Evolutionary conservation across 23 red algal species (phyloP), one percentile per base, ranked within the genome.

Genomic region (Gracilariopsis chorda): DNA sequence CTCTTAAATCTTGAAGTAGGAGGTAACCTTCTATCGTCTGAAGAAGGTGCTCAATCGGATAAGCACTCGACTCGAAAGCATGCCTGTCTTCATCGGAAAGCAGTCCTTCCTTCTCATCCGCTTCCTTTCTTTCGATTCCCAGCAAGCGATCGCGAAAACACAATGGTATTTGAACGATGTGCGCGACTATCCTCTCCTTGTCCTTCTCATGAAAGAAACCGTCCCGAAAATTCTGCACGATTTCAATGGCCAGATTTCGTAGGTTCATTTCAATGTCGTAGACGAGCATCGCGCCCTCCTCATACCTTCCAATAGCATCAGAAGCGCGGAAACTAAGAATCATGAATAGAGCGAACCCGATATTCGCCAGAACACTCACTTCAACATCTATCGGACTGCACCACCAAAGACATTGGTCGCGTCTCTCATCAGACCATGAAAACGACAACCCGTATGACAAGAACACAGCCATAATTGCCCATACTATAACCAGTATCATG

Each of bases 341-440:
- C 43, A 87, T 67, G 48, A 87, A 87, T 30, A 87, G 61, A 0
- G 82, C 82, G 35, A 87, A 87, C 21, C 82, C 82, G 32, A 87
- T 74, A 17, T 87, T 63, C 21, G 49, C 60, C 44, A 87, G 39
- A 23, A 87, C 82, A 13, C 43, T 40, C 46, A 52, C 62, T 11
- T 87, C 28, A 28, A 87, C 82, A 16, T 87, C 82, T 0, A 87
- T 35, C 8, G 82, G 82, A 53, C 82, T 87, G 30, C 82, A 87
- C 82, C 82, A 87, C 1, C 42, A 42, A 16, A 21, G 41, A 51
- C 82, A 87, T 7, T 39, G 17, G 13, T 68, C 48, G 8, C 60
- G 61, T 25, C 58, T 57, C 19, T 17, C 42, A 11, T 51, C 58
- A 45, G 20, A 30, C 60, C 59, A 87, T 12, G 65, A 32, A 7